Percentiles rank a stretch among this genome's conserved stretches.
Conservation (phyloP, 805 yeast genomes). For the Kluyveromyces dobzhanskii region DNA sequence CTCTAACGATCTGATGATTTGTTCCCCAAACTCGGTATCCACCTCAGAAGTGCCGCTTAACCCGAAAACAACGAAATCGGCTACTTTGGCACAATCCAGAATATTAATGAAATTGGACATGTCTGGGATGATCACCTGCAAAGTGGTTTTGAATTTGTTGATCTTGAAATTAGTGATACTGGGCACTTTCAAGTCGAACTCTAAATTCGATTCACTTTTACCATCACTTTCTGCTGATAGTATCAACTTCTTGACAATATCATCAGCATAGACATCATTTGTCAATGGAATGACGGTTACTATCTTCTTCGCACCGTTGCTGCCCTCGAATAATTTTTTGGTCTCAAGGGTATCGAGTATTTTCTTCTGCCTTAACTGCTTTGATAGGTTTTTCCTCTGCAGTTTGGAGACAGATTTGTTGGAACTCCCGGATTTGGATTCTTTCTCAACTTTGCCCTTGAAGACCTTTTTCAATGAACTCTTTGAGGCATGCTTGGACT, state of each 20-base stretch:
- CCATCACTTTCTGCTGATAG: conserved; percentile 29
- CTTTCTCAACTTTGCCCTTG: conserved; percentile 84
- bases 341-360: conserved; percentile 48
- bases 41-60: conserved; percentile 82
- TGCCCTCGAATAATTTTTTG: conserved; percentile 71
- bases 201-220: conserved; percentile 25
- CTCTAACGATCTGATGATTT: conserved; percentile 76
- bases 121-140: conserved; percentile 69
- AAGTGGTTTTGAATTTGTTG: conserved; percentile 61
- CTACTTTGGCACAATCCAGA: conserved; percentile 77
- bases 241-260: conserved; percentile 46
- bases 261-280: conserved; percentile 50
- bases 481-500: conserved; percentile 84
- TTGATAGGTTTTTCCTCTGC: conserved; percentile 71
- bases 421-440: conserved; percentile 29
- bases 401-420: conserved; percentile 33
- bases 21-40: conserved; percentile 74
- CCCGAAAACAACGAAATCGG: conserved; percentile 88
- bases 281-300: conserved; percentile 77
- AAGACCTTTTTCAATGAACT: conserved; percentile 70
- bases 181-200: conserved; percentile 33
- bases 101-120: conserved; percentile 56
- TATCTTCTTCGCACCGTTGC: conserved; percentile 73
- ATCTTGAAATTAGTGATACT: conserved; percentile 46
- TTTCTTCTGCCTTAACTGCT: conserved; percentile 70